Evolutionary conservation across 2,329 filamentous ascomycete species (phyloP).

Genomic region (Calonectria fujianensis): DNA sequence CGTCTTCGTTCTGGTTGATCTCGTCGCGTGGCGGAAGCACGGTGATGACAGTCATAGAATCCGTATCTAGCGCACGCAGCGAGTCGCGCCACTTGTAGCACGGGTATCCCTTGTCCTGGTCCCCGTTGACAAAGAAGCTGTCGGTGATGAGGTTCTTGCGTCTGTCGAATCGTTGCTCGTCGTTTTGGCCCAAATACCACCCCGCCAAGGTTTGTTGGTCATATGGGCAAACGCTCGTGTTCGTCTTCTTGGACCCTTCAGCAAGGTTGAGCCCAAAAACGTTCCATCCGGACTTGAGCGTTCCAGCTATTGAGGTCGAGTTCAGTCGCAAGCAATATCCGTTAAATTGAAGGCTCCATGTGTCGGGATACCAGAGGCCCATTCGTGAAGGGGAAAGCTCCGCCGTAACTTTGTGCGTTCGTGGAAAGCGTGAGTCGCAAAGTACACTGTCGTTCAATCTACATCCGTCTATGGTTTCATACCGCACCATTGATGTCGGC

Average conservation of each 20-base stretch:
- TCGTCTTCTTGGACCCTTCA: neutral
- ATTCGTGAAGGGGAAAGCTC: slow-evolving; percentile 5
- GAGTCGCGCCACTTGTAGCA: slow-evolving; percentile 23
- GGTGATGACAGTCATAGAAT: slow-evolving; percentile 1
- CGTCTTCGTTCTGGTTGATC: slow-evolving; percentile 13
- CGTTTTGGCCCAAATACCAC: slow-evolving; percentile 8
- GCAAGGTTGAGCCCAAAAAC: neutral
- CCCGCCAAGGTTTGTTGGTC: neutral
- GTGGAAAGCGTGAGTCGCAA: slow-evolving; percentile 6
- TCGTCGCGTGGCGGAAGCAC: neutral
- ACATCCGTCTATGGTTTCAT: slow-evolving; percentile 4
- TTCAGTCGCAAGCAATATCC: slow-evolving; percentile 2
- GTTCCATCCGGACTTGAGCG: neutral
- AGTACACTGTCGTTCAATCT: neutral
- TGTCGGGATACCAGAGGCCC: slow-evolving; percentile 15
- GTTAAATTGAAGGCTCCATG: slow-evolving; percentile 1
- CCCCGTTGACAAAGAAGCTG: slow-evolving; percentile 5
- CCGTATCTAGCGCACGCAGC: neutral
- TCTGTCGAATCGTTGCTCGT: neutral
- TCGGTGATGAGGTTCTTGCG: slow-evolving; percentile 22
- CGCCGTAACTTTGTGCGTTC: neutral
- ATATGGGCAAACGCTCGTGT: neutral
- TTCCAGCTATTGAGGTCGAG: neutral
- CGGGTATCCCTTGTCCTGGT: neutral
- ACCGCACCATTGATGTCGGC: neutral